Percentiles rank a stretch among this genome's conserved stretches.
phyloP scores from a whole-genome alignment of 1,284 basidiomycete genomes.

The Moniliella sp. region DNA sequence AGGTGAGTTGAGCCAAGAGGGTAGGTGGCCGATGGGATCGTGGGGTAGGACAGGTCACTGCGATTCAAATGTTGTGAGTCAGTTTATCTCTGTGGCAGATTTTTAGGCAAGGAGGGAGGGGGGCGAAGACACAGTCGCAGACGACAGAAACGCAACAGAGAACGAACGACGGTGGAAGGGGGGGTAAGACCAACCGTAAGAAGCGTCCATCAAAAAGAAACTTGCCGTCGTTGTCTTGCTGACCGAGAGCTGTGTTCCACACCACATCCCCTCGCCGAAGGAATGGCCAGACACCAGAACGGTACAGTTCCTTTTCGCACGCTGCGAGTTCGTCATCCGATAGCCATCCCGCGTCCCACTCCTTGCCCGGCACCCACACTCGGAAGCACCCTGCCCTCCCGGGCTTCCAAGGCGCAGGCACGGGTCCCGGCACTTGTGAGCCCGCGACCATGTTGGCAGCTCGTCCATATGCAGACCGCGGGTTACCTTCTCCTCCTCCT shows the following conservation, averaged over 20 bases:
- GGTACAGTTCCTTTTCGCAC: conserved; percentile 28
- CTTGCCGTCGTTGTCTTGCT: conserved; percentile 20
- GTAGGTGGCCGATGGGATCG: conserved; percentile 35
- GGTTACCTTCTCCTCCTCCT: too few relatives aligned
- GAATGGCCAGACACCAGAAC: conserved; percentile 28
- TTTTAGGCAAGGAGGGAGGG: neutral
- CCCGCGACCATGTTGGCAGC: neutral
- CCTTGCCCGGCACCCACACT: conserved; percentile 33
- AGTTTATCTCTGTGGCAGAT: conserved; percentile 12
- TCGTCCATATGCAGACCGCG: neutral
- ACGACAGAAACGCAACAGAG: neutral
- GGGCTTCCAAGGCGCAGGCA: conserved; percentile 18
- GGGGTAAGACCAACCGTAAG: conserved; percentile 4
- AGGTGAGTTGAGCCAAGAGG: conserved; percentile 33
- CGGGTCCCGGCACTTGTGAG: neutral
- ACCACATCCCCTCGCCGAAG: conserved; percentile 34
- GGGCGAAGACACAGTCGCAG: neutral
- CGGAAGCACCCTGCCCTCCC: conserved; percentile 33
- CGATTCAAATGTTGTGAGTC: neutral
- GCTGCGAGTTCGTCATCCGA: conserved; percentile 18
- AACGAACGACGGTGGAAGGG: neutral
- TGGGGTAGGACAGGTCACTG: conserved; percentile 26
- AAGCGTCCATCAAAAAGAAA: conserved; percentile 34
- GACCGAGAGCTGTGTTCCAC: conserved; percentile 30
- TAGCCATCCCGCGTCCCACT: conserved; percentile 9